Evolutionary conservation across 202 grass and related monocot genomes (phyloP).

Genomic region (Bolboschoenoplectus hybrid): DNA sequence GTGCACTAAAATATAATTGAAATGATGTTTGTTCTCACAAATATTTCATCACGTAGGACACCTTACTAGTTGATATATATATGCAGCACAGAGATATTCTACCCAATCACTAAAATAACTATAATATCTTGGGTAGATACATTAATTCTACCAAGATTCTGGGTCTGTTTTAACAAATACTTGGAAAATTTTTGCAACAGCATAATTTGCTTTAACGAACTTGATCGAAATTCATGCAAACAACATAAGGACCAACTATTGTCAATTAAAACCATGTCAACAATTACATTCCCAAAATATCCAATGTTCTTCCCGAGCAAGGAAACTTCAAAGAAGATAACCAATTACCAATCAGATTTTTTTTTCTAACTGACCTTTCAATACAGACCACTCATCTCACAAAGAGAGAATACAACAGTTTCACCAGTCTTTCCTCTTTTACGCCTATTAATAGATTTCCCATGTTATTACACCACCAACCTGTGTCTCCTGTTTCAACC

Average conservation of each 20-base stretch:
- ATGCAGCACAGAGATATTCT: background rate
- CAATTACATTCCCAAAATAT: conserved; percentile 39
- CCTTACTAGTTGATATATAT: background rate
- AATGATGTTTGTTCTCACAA: background rate
- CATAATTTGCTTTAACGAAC: background rate
- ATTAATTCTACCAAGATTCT: background rate
- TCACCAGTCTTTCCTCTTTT: background rate
- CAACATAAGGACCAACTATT: background rate
- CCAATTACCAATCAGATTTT: conserved; percentile 9
- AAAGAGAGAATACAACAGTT: conserved; percentile 18
- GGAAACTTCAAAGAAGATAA: background rate
- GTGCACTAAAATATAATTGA: background rate
- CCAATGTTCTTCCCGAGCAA: background rate
- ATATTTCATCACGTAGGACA: background rate
- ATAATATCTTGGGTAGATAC: background rate
- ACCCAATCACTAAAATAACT: background rate
- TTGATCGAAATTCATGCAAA: background rate
- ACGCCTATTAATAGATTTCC: conserved; percentile 18
- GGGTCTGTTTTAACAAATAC: background rate
- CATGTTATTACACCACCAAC: background rate
- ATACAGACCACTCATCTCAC: background rate
- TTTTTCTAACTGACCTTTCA: background rate
- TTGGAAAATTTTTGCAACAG: background rate
- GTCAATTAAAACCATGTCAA: background rate
- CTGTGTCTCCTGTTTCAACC: background rate